A percentile compares a stretch with the other conserved stretches of the same genome.
Evolutionary conservation across 441 rosid species (phyloP).

Genomic region (Bruguiera hainesii): DNA sequence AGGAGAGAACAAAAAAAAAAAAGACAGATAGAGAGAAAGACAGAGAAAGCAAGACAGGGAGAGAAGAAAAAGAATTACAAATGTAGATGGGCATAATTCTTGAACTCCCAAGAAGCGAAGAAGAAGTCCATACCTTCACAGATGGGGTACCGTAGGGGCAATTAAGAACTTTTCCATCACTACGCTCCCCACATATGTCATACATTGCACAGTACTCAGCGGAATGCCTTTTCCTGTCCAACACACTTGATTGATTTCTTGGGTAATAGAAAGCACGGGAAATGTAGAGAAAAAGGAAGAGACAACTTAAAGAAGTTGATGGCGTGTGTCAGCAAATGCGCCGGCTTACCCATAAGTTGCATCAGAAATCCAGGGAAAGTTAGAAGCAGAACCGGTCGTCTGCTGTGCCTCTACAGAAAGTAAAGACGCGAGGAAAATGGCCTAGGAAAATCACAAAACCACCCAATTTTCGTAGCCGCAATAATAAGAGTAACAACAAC

Average conservation of each 20-base stretch:
- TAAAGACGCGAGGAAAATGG: slow-evolving; percentile 27
- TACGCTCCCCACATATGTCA: slow-evolving; percentile 77
- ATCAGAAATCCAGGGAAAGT: slow-evolving; percentile 4
- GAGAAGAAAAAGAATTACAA: background rate
- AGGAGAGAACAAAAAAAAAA: background rate
- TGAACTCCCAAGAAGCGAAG: slow-evolving; percentile 7
- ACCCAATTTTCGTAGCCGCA: slow-evolving; percentile 1
- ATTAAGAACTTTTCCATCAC: slow-evolving; percentile 74
- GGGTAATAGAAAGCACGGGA: too few relatives aligned
- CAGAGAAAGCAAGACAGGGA: too few relatives aligned
- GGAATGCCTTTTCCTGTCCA: slow-evolving; percentile 46
- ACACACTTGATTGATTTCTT: background rate
- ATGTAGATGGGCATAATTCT: background rate
- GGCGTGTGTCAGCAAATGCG: background rate
- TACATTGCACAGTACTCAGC: slow-evolving; percentile 86
- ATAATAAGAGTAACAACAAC: too few relatives aligned
- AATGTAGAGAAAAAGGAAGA: too few relatives aligned
- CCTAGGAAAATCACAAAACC: slow-evolving; percentile 30
- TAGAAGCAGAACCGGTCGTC: slow-evolving; percentile 15
- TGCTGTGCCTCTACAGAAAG: slow-evolving; percentile 20
- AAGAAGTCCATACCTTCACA: slow-evolving; percentile 49
- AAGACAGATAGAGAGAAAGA: background rate
- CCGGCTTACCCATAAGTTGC: slow-evolving; percentile 30
- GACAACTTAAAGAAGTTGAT: too few relatives aligned
- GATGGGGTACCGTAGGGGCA: slow-evolving; percentile 65